These are phyloP conservation scores for Colletotrichum sp. DNA, from an alignment of 2,329 filamentous ascomycete genomes.

Conservation along the genomic window DNA sequence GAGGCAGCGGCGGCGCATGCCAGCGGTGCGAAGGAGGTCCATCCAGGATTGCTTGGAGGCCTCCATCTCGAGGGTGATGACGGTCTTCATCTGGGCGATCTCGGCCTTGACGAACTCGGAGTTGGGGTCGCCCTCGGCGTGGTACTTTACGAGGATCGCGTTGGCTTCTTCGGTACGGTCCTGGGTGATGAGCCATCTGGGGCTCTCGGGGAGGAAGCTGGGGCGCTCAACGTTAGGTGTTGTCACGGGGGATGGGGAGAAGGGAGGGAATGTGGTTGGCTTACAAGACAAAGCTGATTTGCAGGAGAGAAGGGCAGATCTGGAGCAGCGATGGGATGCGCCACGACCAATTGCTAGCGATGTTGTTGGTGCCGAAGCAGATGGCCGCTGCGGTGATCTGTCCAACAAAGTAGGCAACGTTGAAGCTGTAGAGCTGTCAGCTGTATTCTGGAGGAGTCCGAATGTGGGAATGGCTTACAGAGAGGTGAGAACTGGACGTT, in stretches of 20 bases:
- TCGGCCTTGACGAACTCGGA: conserved; percentile 63
- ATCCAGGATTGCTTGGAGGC: conserved; percentile 57
- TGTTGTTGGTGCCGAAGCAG: conserved; percentile 51
- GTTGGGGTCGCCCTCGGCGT: conserved; percentile 55
- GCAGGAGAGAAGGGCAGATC: conserved; percentile 45
- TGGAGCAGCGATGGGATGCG: conserved; percentile 53
- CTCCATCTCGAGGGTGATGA: conserved; percentile 60
- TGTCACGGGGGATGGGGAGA: too few relatives aligned
- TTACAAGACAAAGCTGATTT: conserved; percentile 44
- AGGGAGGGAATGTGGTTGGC: conserved; percentile 47
- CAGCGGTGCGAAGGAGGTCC: conserved; percentile 55
- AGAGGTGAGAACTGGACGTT: conserved; percentile 62
- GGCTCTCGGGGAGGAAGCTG: conserved; percentile 35
- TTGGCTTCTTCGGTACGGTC: conserved; percentile 36
- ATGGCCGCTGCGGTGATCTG: conserved; percentile 53
- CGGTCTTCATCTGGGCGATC: conserved; percentile 63
- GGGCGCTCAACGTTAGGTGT: background rate
- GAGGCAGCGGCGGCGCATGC: conserved; percentile 54
- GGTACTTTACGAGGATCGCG: conserved; percentile 43
- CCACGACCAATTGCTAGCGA: conserved; percentile 44
- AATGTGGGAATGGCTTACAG: conserved; percentile 29
- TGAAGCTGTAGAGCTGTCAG: conserved; percentile 43
- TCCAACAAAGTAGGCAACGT: conserved; percentile 61
- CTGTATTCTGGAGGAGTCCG: too few relatives aligned
- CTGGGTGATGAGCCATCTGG: conserved; percentile 35